Evolutionary conservation across 1,284 basidiomycete species (phyloP), one percentile per base, ranked within the genome.

Genomic region (Blastosporella zonata): DNA sequence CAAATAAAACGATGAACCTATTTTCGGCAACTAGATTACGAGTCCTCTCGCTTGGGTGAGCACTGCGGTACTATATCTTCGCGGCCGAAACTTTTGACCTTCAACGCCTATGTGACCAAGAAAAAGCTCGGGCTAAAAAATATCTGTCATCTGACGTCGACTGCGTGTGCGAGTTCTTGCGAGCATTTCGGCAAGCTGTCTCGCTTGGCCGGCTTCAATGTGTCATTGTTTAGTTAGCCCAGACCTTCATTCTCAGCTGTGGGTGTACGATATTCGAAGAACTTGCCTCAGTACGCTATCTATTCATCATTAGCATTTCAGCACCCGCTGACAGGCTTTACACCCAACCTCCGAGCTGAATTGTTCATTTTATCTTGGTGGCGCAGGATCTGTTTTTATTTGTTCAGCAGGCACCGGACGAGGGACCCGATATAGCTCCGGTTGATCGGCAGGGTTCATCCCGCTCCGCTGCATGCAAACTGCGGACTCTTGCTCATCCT

Each of bases 311-410:
- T 4, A 17, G 18, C 13, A 15, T 23, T 17, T 15, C 18, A 20
- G 35, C n/a, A n/a, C 20, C 25, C 9, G n/a, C 21, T n/a, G 40
- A 38, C 1, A 43, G 21, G 15, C 21, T 22, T 43, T 13, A 28
- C 18, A 34, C 34, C 23, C 35, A 39, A 20, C 8, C 13, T 22
- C 6, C 15, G 9, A 34, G 6, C 21, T 27, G 27, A 35, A 15
- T 23, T 29, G 28, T 33, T 40, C 28, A 47, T 46, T 29, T 43
- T 15, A 41, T 44, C n/a, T 28, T 44, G 18, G 46, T 54, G 53
- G 53, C 46, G 53, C 49, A 50, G 34, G 25, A 42, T 45, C 7
- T 28, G 22, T 10, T 25, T 25, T 9, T 50, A 18, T 45, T 22
- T 34, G 37, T 47, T 28, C 36, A 6, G 13, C 23, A 44, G 31